Percentiles rank a stretch among this genome's conserved stretches.
phyloP scores from a whole-genome alignment of 345 rosid genomes.

The Corymbia maculata region DNA sequence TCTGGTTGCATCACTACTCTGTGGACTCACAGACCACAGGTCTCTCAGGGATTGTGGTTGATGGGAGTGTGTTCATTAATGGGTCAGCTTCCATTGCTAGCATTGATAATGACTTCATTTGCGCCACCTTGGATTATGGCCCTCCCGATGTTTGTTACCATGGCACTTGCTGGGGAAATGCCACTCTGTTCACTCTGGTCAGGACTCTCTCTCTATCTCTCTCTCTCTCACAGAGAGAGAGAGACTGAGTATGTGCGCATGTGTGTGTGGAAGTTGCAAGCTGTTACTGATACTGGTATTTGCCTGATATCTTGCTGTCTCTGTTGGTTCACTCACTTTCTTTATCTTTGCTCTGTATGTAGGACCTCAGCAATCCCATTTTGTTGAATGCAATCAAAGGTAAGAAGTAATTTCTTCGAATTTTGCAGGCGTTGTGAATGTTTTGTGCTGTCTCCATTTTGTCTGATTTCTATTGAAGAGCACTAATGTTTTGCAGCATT shows the following conservation, averaged over 20 bases:
- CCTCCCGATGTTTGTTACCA: slow-evolving; percentile 47
- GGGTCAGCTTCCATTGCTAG: slow-evolving; percentile 24
- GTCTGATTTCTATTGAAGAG: background rate
- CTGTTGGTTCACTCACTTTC: background rate
- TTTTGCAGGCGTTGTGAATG: background rate
- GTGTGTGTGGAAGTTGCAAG: background rate
- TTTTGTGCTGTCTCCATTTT: background rate
- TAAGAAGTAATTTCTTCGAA: background rate
- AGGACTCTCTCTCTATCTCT: background rate
- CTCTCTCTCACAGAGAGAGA: background rate
- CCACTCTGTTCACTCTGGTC: slow-evolving; percentile 38
- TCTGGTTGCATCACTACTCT: background rate
- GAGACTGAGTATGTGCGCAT: background rate
- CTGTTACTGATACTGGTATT: background rate
- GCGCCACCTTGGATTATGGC: slow-evolving; percentile 50
- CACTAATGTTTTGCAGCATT: slow-evolving; percentile 35
- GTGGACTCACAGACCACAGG: background rate
- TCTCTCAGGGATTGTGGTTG: slow-evolving; percentile 2
- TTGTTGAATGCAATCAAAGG: slow-evolving; percentile 62
- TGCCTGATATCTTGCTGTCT: background rate
- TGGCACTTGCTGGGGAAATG: slow-evolving; percentile 40
- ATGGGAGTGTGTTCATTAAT: slow-evolving; percentile 22
- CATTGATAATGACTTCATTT: slow-evolving; percentile 30
- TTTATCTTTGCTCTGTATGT: background rate
- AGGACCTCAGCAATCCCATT: slow-evolving; percentile 53